These are phyloP conservation scores for Aspergillus novofumigatus DNA, from an alignment of 2,329 filamentous ascomycete genomes.

Conservation along the genomic window DNA sequence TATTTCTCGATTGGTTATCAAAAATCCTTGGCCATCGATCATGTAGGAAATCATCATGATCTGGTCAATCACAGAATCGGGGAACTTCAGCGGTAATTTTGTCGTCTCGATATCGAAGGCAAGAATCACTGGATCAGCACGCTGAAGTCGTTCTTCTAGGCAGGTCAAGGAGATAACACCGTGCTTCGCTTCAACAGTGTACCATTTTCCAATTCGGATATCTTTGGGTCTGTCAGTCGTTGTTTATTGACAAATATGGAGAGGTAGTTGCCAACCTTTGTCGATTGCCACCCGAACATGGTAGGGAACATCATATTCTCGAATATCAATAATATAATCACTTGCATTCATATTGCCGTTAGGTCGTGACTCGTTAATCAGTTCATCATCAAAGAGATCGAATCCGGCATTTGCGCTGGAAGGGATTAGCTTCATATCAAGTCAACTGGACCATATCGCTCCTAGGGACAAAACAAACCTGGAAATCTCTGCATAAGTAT, in stretches of 20 bases:
- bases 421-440: conserved; percentile 18
- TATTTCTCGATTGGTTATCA: conserved; percentile 97
- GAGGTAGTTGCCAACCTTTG: conserved; percentile 53
- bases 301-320: conserved; percentile 98
- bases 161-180: conserved; percentile 78
- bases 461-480: conserved; percentile 50
- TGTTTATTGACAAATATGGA: neutral
- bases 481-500: conserved; percentile 95
- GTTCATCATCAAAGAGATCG: conserved; percentile 91
- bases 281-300: conserved; percentile 99
- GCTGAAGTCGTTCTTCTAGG: conserved; percentile 80
- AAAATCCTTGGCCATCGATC: conserved; percentile 96
- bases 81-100: conserved; percentile 93
- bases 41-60: conserved; percentile 99
- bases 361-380: conserved; percentile 74
- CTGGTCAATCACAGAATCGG: conserved; percentile 88
- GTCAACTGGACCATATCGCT: neutral
- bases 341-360: conserved; percentile 82
- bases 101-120: conserved; percentile 99
- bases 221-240: conserved; percentile 49
- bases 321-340: conserved; percentile 96
- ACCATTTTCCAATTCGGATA: conserved; percentile 96
- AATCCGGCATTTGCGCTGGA: conserved; percentile 72
- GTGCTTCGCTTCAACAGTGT: conserved; percentile 90
- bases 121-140: conserved; percentile 95